Base-by-base conservation (phyloP, 2,329 filamentous ascomycete genomes). In the Cercospora zeae-maydis region DNA sequence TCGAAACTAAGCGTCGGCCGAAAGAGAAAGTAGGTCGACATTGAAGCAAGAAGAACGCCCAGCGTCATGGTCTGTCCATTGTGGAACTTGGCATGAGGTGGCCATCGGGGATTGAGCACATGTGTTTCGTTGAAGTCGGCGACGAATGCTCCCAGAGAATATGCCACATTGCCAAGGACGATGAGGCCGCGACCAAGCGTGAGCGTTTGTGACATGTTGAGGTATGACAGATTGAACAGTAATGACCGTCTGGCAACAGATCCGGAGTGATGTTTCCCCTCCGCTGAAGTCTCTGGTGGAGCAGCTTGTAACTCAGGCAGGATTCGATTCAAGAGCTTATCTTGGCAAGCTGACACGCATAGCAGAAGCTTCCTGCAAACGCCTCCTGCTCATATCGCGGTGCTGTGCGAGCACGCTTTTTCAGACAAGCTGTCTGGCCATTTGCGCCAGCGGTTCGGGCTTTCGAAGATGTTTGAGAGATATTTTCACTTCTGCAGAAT, bases 11-110 rank as follows among this genome's bases (percentile, higher is more conserved):
- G 31, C 31, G 58, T 65, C 30, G 67, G 67, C 21, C 71, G 68
- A 62, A 68, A 77, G 4, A 73, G 67, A 58, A 75, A 78, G 66
- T 78, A 81, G 0, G 78, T 61, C 8, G 75, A 78, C 1, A 72
- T 59, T 4, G 76, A 57, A n/a, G 77, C 76, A 9, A 81, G 74
- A 10, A 75, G 61, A 0, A 80, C 66, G 0, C 80, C 80, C 54
- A 80, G 76, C 1, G 75, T 76, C 80, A 83, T 82, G 8, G 81
- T 83, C 69, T 83, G 82, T 1, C 68, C 80, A 66, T 82, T 83
- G 73, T 83, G 81, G 73, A 82, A 83, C 61, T 77, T 77, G 5
- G 80, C 81, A 69, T 83, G 81, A 0, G 80, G 79, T 1, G 80
- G 77, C 81, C 81, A 83, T 57, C 71, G 69, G 0, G 80, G 79